Evolutionary conservation across 2,329 filamentous ascomycete genomes (phyloP).

Genomic region (Pezicula neosporulosa): DNA sequence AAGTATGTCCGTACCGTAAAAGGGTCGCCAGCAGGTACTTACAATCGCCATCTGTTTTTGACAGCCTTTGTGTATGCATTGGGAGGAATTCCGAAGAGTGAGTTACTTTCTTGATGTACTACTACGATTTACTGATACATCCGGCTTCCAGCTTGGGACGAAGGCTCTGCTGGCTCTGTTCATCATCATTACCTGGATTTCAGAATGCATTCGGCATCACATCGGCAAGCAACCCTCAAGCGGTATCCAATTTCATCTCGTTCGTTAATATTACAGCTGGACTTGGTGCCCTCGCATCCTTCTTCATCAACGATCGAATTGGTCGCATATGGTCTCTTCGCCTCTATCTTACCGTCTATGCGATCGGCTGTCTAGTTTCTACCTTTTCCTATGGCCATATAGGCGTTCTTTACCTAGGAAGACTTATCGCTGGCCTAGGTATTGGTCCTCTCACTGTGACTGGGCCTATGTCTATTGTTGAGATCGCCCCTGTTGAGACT

Average conservation of each 20-base stretch:
- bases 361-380: slow-evolving; percentile 6
- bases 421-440: slow-evolving; percentile 34
- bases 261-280: slow-evolving; percentile 24
- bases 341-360: slow-evolving; percentile 32
- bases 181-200: too few relatives aligned
- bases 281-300: slow-evolving; percentile 28
- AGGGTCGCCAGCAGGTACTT: too few relatives aligned
- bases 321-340: slow-evolving; percentile 37
- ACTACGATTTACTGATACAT: too few relatives aligned
- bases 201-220: too few relatives aligned
- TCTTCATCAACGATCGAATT: slow-evolving; percentile 36
- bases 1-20: too few relatives aligned
- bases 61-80: too few relatives aligned
- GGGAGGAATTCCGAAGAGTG: too few relatives aligned
- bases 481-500: slow-evolving; percentile 36
- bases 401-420: slow-evolving; percentile 32
- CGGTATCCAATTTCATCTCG: not conserved
- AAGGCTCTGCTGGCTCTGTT: too few relatives aligned
- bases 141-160: too few relatives aligned
- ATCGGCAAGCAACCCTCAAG: too few relatives aligned
- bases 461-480: slow-evolving; percentile 34
- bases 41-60: too few relatives aligned
- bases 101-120: too few relatives aligned
- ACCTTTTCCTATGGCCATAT: slow-evolving; percentile 3
- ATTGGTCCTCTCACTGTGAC: slow-evolving; percentile 36